phyloP scores from a whole-genome alignment of 2,329 filamentous ascomycete species.

The Trichoderma asperellum region DNA sequence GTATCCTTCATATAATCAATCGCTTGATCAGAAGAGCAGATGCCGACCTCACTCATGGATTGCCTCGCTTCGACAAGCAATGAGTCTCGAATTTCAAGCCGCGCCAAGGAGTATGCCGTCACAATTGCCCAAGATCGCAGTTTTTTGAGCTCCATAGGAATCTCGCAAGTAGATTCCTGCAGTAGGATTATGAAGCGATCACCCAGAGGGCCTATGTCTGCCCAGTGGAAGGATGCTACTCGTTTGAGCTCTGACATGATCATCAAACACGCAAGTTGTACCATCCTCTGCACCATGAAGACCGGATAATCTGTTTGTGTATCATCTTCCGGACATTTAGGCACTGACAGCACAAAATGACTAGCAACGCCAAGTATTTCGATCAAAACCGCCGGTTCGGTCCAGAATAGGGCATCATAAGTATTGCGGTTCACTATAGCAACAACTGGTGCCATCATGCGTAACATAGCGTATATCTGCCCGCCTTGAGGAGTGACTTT shows the following conservation, averaged over 20 bases:
- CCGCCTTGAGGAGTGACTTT: background rate
- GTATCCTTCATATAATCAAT: background rate
- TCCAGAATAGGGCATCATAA: constrained; percentile 6
- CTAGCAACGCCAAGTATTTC: background rate
- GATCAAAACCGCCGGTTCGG: background rate
- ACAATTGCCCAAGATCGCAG: constrained; percentile 10
- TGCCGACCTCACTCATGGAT: background rate
- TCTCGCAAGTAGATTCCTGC: background rate
- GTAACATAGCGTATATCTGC: background rate
- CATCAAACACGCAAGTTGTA: constrained; percentile 16
- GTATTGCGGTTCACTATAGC: background rate
- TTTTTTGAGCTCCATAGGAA: background rate
- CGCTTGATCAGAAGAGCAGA: background rate
- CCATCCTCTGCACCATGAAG: constrained; percentile 9
- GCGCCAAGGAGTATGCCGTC: background rate
- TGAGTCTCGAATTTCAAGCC: background rate
- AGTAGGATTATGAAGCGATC: background rate
- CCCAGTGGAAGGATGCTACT: constrained; percentile 13
- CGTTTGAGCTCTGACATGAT: constrained; percentile 8
- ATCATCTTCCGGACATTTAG: background rate
- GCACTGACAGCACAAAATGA: constrained; percentile 2
- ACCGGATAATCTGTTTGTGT: background rate
- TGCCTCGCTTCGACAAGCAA: background rate
- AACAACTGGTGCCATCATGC: background rate
- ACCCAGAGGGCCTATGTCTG: background rate